phyloP scores from a whole-genome alignment of 2,329 filamentous ascomycete genomes.

The Lecanosticta acicola region DNA sequence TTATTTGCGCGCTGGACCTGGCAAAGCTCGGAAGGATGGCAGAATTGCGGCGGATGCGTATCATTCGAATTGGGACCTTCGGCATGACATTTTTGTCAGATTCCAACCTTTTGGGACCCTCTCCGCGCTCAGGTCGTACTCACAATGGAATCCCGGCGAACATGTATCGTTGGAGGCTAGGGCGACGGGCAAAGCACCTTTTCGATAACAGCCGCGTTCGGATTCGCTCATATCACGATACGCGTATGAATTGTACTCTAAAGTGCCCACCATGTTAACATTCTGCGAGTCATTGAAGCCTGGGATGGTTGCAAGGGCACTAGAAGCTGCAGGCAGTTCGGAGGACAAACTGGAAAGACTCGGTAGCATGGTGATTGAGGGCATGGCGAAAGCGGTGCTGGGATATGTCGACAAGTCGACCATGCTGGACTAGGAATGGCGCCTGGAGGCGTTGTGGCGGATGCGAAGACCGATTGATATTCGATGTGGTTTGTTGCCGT shows the following conservation, averaged over 20 bases:
- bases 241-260: conserved; percentile 19
- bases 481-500: too few relatives aligned
- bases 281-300: not conserved
- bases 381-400: not conserved
- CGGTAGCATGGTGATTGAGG: not conserved
- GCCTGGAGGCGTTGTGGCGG: too few relatives aligned
- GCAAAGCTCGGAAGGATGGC: conserved; percentile 26
- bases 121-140: conserved; percentile 4
- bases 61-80: conserved; percentile 26
- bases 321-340: not conserved
- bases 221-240: conserved; percentile 20
- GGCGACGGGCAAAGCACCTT: conserved; percentile 26
- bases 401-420: too few relatives aligned
- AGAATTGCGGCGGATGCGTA: conserved; percentile 29
- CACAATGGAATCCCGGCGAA: conserved; percentile 25
- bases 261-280: conserved; percentile 23
- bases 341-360: not conserved
- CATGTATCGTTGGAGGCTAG: conserved; percentile 29
- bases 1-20: conserved; percentile 18
- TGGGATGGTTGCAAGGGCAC: not conserved
- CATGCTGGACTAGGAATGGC: too few relatives aligned
- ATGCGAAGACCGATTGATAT: too few relatives aligned
- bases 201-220: conserved; percentile 22
- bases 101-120: not conserved
- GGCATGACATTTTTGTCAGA: not conserved